phyloP scores from a whole-genome alignment of 73 alveolate genomes.

The Tetrahymena malaccensis region DNA sequence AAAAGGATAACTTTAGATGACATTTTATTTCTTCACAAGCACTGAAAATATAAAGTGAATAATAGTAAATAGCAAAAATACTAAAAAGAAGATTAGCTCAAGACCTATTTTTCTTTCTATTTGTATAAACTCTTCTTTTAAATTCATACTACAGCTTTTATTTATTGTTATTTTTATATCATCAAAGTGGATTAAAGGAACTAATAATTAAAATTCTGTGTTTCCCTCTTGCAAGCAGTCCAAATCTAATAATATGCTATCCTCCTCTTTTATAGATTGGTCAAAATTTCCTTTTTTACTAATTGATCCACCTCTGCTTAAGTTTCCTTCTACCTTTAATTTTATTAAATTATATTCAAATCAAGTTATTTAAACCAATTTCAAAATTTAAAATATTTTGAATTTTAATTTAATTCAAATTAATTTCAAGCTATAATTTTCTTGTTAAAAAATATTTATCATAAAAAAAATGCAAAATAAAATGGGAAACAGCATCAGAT shows the following conservation, averaged over 20 bases:
- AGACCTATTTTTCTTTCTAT: neutral
- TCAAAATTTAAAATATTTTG: too few relatives aligned
- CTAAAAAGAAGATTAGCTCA: neutral
- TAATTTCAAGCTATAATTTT: too few relatives aligned
- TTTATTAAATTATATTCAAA: too few relatives aligned
- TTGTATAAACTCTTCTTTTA: neutral
- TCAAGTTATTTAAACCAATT: too few relatives aligned
- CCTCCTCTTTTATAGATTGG: neutral
- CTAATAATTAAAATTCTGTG: neutral
- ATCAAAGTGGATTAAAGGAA: neutral
- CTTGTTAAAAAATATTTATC: neutral
- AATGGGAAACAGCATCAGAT: too few relatives aligned
- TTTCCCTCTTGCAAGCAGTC: neutral
- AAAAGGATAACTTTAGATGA: neutral
- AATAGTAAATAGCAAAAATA: neutral
- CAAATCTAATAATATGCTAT: neutral
- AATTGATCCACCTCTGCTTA: neutral
- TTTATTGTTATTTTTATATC: neutral
- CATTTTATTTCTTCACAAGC: neutral
- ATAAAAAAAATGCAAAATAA: too few relatives aligned
- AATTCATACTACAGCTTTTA: neutral
- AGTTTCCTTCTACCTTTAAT: neutral
- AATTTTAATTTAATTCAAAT: too few relatives aligned
- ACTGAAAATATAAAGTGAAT: neutral
- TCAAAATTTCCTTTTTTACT: neutral